phyloP scores from a whole-genome alignment of 2,329 filamentous ascomycete genomes.

The Epichloe gansuensis region DNA sequence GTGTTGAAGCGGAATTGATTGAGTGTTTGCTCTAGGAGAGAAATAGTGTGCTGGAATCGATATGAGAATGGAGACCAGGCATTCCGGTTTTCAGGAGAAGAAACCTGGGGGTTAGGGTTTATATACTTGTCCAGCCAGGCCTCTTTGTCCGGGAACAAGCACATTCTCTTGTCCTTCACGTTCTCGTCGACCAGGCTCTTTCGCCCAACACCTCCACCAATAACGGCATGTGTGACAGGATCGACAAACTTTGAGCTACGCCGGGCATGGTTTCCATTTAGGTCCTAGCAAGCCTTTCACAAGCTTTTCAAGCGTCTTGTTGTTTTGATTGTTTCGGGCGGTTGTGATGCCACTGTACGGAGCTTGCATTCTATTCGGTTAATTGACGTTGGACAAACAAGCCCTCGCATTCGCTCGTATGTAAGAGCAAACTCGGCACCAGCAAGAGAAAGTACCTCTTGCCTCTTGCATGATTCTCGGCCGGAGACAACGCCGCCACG shows the following conservation, averaged over 20 bases:
- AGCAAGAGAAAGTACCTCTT: too few relatives aligned
- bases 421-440: too few relatives aligned
- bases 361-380: too few relatives aligned
- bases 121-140: neutral
- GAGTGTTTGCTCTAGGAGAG: neutral
- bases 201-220: neutral
- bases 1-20: too few relatives aligned
- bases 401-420: too few relatives aligned
- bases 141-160: too few relatives aligned
- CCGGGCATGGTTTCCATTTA: neutral
- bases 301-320: neutral
- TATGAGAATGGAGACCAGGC: neutral
- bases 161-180: neutral
- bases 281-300: neutral
- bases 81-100: neutral
- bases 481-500: too few relatives aligned
- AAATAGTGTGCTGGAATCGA: neutral
- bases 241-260: neutral
- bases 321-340: too few relatives aligned
- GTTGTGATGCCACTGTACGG: too few relatives aligned
- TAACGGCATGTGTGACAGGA: neutral
- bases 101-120: neutral
- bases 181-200: neutral
- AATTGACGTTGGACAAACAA: too few relatives aligned
- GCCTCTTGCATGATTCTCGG: too few relatives aligned